Evolutionary conservation across 306 rosid species (phyloP).

Genomic region (Echinosophora koreensis): DNA sequence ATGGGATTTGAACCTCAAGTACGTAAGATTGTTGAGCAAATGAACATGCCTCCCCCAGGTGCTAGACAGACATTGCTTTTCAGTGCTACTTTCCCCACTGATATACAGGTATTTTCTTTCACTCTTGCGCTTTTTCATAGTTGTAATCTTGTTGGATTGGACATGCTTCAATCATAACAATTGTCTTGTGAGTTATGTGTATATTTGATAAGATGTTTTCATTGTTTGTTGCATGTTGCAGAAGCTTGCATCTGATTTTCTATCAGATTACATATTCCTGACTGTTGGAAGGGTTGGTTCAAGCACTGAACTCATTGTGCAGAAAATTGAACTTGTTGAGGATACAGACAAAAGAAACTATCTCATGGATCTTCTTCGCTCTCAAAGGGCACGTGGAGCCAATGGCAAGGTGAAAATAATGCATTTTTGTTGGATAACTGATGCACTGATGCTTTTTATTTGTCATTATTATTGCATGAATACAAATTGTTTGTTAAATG

Average conservation of each 20-base stretch:
- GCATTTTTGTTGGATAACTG: neutral
- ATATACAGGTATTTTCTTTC: slow-evolving; percentile 67
- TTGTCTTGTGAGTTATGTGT: neutral
- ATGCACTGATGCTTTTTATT: neutral
- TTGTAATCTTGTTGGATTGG: neutral
- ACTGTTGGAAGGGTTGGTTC: slow-evolving; percentile 99
- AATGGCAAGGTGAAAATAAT: slow-evolving; percentile 67
- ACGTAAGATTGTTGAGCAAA: slow-evolving; percentile 76
- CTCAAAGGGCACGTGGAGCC: slow-evolving; percentile 64
- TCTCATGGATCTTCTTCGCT: slow-evolving; percentile 75
- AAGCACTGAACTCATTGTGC: slow-evolving; percentile 88
- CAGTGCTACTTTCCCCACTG: slow-evolving; percentile 88
- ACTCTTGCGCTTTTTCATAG: neutral
- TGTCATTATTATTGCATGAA: neutral
- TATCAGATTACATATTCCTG: slow-evolving; percentile 76
- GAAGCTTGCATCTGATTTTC: slow-evolving; percentile 91
- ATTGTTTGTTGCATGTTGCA: slow-evolving; percentile 46
- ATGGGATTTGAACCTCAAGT: slow-evolving; percentile 96
- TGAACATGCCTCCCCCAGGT: slow-evolving; percentile 82
- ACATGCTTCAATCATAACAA: neutral
- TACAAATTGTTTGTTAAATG: neutral
- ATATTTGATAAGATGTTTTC: neutral
- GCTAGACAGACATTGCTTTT: slow-evolving; percentile 82
- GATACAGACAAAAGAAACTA: slow-evolving; percentile 80
- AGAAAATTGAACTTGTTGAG: slow-evolving; percentile 81